Percentiles rank a stretch among this genome's conserved stretches.
phyloP scores from a whole-genome alignment of 441 rosid genomes.

The Omphalea diandra region DNA sequence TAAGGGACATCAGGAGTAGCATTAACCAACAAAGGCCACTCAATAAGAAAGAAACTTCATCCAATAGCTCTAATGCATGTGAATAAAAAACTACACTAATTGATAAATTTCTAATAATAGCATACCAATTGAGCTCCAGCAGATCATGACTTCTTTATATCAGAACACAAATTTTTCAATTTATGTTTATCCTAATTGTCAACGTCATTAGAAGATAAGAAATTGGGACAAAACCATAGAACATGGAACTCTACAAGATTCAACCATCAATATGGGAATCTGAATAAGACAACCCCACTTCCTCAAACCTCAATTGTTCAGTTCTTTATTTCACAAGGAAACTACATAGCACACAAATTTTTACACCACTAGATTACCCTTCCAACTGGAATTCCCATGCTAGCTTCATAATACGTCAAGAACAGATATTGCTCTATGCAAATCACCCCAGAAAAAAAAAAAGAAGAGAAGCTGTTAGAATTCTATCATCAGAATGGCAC shows the following conservation, averaged over 20 bases:
- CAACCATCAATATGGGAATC: slow-evolving; percentile 1
- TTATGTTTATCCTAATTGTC: too few species aligned
- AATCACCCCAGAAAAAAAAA: background rate
- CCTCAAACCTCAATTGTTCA: background rate
- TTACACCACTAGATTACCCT: background rate
- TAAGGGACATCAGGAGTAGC: background rate
- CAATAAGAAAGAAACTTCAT: too few species aligned
- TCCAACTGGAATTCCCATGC: background rate
- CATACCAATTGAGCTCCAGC: too few species aligned
- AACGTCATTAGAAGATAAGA: too few species aligned
- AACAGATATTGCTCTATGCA: background rate
- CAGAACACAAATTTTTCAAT: too few species aligned
- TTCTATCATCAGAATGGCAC: background rate
- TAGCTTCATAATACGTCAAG: background rate
- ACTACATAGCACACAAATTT: background rate
- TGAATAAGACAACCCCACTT: slow-evolving; percentile 3
- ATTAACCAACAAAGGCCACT: background rate
- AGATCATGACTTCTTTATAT: too few species aligned
- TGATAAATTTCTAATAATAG: too few species aligned
- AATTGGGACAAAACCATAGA: background rate
- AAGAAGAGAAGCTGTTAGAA: background rate
- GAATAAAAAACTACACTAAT: too few species aligned
- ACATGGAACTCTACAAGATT: background rate
- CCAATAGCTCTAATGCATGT: too few species aligned
- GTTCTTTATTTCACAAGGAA: slow-evolving; percentile 6